Evolutionary conservation across 2,329 filamentous ascomycete genomes (phyloP).

Genomic region (Juglanconis juglandina): DNA sequence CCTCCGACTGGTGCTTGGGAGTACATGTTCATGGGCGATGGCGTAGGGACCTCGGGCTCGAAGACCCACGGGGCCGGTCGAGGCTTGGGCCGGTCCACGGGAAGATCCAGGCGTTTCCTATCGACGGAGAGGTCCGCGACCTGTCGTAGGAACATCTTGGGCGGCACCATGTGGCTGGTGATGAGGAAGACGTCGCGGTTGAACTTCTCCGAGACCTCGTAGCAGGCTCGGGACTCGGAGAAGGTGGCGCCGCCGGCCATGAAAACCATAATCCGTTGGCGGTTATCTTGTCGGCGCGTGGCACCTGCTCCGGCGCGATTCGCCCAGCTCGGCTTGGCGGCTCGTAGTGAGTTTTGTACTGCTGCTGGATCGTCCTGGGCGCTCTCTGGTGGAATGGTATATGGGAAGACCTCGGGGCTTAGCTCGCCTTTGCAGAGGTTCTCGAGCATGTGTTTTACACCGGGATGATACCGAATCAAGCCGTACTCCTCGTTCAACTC

Average conservation of each 20-base stretch:
- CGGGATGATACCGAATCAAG: slow-evolving; percentile 82
- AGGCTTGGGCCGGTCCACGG: slow-evolving; percentile 74
- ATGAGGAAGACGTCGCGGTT: slow-evolving; percentile 82
- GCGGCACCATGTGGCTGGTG: slow-evolving; percentile 90
- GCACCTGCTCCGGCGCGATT: slow-evolving; percentile 54
- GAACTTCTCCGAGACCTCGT: slow-evolving; percentile 72
- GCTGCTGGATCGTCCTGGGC: slow-evolving; percentile 57
- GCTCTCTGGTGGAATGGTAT: slow-evolving; percentile 59
- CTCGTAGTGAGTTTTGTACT: slow-evolving; percentile 73
- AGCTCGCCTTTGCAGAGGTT: slow-evolving; percentile 64
- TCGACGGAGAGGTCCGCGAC: slow-evolving; percentile 74
- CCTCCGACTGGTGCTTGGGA: not conserved
- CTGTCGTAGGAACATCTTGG: slow-evolving; percentile 77
- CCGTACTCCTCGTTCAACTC: slow-evolving; percentile 71
- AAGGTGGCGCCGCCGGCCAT: slow-evolving; percentile 95
- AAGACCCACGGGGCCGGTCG: slow-evolving; percentile 83
- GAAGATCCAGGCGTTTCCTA: slow-evolving; percentile 73
- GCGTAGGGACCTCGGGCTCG: slow-evolving; percentile 62
- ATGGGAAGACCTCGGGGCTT: slow-evolving; percentile 66
- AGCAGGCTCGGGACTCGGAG: slow-evolving; percentile 83
- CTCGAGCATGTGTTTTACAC: slow-evolving; percentile 79
- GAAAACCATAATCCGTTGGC: slow-evolving; percentile 88
- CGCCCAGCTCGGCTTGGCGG: slow-evolving; percentile 93
- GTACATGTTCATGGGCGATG: slow-evolving; percentile 37
- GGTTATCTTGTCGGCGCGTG: slow-evolving; percentile 70